Base-by-base conservation (phyloP, 495 filamentous ascomycete species). In the Aspergillus bertholletiae region DNA sequence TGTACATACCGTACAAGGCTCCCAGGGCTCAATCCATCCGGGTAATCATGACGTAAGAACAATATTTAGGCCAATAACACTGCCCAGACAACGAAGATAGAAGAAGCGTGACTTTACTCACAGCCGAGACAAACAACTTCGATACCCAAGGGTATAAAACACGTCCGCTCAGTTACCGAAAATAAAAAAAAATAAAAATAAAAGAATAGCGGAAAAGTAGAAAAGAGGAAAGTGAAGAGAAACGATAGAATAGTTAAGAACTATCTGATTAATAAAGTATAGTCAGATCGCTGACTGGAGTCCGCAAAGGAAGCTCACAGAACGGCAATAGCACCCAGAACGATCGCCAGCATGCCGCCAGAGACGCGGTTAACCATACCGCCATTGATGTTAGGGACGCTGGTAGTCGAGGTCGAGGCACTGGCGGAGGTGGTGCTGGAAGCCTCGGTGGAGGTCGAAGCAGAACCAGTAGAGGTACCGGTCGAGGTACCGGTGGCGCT, bases 311-410 rank as follows among this genome's bases (percentile, higher is more conserved):
- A 1, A 35, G 35, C 46, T 70, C 71, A 76, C 53, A 75, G 34
- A 45, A 76, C 22, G 20, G 62, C 66, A 26, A 66, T 32, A 27
- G 57, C 71, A 56, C 64, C 74, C 32, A 72, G 56, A 17, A 69
- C 66, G 20, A 72, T 53, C 28, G 71, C 72, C 59, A 76, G 22
- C 69, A 76, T 56, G 22, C 64, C 71, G 37, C 60, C 67, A 9
- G 74, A 75, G 23, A 74, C 71, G 18, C 68, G 65, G 68, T 68
- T 73, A 35, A 51, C 51, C 22, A 70, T 55, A 34, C 67, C 71
- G 22, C 59, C 67, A 52, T 71, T 71, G 45, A 49, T 55, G 57
- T 57, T 61, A 34, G 68, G 61, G 20, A 48, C 20, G 41, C 32
- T 30, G 50, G 49, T 54, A 23, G 56, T 49, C 45, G 58, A 48